Percentiles rank a stretch among this genome's conserved stretches.
Conservation (phyloP, 1,139 yeast species). For the Pneumocystis jirovecii region DNA sequence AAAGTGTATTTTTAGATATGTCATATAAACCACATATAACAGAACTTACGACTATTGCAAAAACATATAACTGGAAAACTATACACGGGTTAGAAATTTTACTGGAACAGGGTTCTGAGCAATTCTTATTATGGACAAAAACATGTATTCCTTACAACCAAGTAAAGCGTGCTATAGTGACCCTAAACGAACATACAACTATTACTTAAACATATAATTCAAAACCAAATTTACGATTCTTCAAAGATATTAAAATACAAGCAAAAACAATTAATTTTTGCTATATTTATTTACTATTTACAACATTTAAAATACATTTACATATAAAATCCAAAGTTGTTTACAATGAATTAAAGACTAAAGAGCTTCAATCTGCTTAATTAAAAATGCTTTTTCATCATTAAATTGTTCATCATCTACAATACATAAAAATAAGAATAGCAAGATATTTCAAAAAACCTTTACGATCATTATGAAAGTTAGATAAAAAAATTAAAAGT, state of each 20-base stretch:
- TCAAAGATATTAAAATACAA: background rate
- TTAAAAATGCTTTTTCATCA: conserved; percentile 70
- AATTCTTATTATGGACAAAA: conserved; percentile 69
- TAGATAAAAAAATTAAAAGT: conserved; percentile 51
- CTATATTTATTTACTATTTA: background rate
- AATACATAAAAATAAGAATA: background rate
- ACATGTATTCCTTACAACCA: conserved; percentile 25
- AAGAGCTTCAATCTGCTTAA: conserved; percentile 49
- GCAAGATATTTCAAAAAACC: conserved; percentile 21
- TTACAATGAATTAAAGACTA: background rate
- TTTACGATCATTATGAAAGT: conserved; percentile 43
- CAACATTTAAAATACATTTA: background rate
- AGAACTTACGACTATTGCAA: conserved; percentile 69
- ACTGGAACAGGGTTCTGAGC: conserved; percentile 81
- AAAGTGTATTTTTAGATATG: conserved; percentile 59
- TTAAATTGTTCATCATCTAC: conserved; percentile 49
- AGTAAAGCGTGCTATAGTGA: background rate
- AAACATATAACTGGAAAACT: conserved; percentile 47
- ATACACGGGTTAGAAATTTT: conserved; percentile 85
- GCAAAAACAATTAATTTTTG: background rate
- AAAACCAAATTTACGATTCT: background rate
- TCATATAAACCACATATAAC: conserved; percentile 83
- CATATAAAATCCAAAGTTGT: background rate
- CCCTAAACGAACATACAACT: background rate
- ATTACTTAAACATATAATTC: background rate